Conservation (phyloP, 2,329 filamentous ascomycete genomes). For the Arthrobotrys sinensis region DNA sequence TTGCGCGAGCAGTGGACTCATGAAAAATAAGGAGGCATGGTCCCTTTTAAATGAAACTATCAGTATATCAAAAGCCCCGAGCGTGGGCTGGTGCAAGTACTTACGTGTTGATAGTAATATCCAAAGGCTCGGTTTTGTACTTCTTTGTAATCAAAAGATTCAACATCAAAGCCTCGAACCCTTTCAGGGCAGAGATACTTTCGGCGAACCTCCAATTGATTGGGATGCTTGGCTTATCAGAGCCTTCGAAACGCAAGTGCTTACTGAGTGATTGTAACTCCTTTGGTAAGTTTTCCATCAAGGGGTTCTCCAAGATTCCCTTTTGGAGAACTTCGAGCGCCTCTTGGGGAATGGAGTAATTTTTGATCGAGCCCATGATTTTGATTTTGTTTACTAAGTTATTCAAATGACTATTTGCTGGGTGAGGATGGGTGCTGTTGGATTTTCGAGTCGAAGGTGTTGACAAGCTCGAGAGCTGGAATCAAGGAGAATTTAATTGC, state of each 20-base stretch:
- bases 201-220: slow-evolving; percentile 75
- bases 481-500: neutral
- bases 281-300: slow-evolving; percentile 67
- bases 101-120: slow-evolving; percentile 70
- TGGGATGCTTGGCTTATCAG: slow-evolving; percentile 69
- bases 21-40: slow-evolving; percentile 69
- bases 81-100: no score
- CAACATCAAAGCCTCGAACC: slow-evolving; percentile 70
- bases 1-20: slow-evolving; percentile 65
- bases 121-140: slow-evolving; percentile 66
- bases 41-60: slow-evolving; percentile 64
- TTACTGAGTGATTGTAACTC: slow-evolving; percentile 67
- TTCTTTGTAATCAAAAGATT: slow-evolving; percentile 70
- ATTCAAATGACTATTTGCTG: neutral
- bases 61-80: no score
- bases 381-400: neutral
- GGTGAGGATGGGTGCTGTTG: neutral
- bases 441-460: slow-evolving; percentile 1
- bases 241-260: slow-evolving; percentile 69
- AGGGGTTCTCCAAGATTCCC: slow-evolving; percentile 69
- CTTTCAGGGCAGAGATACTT: slow-evolving; percentile 71
- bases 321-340: slow-evolving; percentile 66
- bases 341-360: slow-evolving; percentile 65
- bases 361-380: slow-evolving; percentile 19
- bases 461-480: neutral